phyloP scores from a whole-genome alignment of 441 rosid genomes.

The Raphanus hybrid region DNA sequence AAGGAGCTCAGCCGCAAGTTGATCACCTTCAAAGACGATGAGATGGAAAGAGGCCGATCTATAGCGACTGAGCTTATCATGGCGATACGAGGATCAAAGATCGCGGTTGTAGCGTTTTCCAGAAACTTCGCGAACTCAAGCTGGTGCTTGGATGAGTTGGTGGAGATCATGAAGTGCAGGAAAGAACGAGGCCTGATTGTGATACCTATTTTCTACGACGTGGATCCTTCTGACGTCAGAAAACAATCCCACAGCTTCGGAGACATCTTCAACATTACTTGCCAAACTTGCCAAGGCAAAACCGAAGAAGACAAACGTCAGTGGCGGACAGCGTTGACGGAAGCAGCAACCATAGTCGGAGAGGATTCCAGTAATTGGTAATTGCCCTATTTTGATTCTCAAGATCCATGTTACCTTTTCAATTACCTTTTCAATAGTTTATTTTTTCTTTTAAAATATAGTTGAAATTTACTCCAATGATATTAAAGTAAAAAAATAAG shows the following conservation, averaged over 20 bases:
- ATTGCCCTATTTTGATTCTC: too few relatives aligned
- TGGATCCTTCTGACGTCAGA: slow-evolving; percentile 2
- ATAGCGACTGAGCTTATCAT: background rate
- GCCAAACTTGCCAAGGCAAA: background rate
- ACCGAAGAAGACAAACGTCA: too few relatives aligned
- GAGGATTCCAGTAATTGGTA: too few relatives aligned
- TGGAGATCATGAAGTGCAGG: background rate
- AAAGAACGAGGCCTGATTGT: background rate
- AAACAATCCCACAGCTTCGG: background rate
- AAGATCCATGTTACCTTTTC: too few relatives aligned
- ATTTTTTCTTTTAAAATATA: too few relatives aligned
- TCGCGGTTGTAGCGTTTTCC: background rate
- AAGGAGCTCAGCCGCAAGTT: slow-evolving; percentile 7
- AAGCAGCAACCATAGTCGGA: too few relatives aligned
- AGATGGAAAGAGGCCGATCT: background rate
- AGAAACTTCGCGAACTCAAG: background rate
- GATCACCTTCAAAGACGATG: slow-evolving; percentile 12
- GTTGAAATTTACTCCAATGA: too few relatives aligned
- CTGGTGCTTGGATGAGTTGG: slow-evolving; percentile 14
- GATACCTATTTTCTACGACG: background rate
- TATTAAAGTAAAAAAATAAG: too few relatives aligned
- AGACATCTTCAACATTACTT: background rate
- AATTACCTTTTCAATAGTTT: too few relatives aligned
- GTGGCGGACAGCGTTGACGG: too few relatives aligned
- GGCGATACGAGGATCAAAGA: background rate